Percentiles rank a stretch among this genome's conserved stretches.
Evolutionary conservation across 139 green algal species (phyloP).

Genomic region (Chlamydomonas incerta): DNA sequence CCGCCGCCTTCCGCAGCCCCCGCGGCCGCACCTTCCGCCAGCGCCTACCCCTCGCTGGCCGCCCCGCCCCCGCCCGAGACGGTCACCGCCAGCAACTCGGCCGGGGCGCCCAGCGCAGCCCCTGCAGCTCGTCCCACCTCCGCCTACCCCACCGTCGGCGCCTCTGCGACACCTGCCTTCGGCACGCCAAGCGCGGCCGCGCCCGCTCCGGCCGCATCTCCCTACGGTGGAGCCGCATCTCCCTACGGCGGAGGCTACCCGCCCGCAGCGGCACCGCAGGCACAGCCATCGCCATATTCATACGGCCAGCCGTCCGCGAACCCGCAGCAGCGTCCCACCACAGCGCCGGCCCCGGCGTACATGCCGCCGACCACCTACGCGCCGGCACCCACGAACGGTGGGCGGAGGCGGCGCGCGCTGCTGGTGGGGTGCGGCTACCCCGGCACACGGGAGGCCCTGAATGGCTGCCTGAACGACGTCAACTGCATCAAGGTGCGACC

Average conservation of each 20-base stretch:
- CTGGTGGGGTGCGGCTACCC: slow-evolving; percentile 63
- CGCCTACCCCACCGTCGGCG: slow-evolving; percentile 1
- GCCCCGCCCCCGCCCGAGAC: neutral
- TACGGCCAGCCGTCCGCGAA: slow-evolving; percentile 4
- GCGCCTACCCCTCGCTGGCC: slow-evolving; percentile 11
- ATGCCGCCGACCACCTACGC: slow-evolving; percentile 27
- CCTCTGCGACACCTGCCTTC: neutral
- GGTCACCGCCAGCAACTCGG: neutral
- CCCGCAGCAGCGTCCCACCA: neutral
- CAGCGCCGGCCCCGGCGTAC: neutral
- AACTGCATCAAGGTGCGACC: slow-evolving; percentile 53
- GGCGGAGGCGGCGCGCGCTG: slow-evolving; percentile 48
- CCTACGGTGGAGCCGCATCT: neutral
- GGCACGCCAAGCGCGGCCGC: neutral
- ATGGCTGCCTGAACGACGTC: slow-evolving; percentile 67
- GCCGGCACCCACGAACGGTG: slow-evolving; percentile 15
- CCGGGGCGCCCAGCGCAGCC: neutral
- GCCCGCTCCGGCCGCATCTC: neutral
- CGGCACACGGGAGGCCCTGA: slow-evolving; percentile 45
- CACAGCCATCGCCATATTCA: neutral
- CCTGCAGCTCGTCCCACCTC: neutral
- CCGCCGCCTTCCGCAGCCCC: neutral
- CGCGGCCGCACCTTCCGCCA: neutral
- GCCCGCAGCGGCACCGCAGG: neutral
- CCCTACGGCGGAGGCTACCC: neutral